Evolutionary conservation across 805 yeast species (phyloP).

Genomic region (Candida tammaniensis): DNA sequence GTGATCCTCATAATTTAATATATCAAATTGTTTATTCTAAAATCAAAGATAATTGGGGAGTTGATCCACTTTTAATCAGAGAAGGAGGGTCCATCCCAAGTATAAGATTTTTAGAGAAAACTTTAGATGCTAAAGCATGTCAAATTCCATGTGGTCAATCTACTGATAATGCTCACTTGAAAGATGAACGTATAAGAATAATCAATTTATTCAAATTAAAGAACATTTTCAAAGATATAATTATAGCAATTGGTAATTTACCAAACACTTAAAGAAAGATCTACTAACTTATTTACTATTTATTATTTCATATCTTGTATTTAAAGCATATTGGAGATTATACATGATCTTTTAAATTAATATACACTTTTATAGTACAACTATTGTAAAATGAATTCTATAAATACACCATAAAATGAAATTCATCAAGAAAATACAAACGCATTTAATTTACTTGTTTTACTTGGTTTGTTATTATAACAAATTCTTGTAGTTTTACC

Average conservation of each 20-base stretch:
- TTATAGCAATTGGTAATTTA: slow-evolving; percentile 28
- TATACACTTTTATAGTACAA: no score
- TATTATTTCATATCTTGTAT: no score
- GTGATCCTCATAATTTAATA: slow-evolving; percentile 74
- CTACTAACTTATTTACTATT: no score
- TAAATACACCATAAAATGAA: neutral
- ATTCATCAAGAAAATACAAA: slow-evolving; percentile 8
- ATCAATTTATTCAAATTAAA: slow-evolving; percentile 74
- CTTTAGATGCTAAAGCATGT: slow-evolving; percentile 83
- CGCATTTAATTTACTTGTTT: slow-evolving; percentile 11
- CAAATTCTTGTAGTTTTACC: slow-evolving; percentile 17
- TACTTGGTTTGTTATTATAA: slow-evolving; percentile 20
- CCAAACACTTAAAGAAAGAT: no score
- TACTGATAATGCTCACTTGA: slow-evolving; percentile 89
- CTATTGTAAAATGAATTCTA: no score
- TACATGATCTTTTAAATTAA: no score
- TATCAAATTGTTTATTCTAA: slow-evolving; percentile 66
- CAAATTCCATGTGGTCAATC: slow-evolving; percentile 97
- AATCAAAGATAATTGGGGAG: slow-evolving; percentile 67
- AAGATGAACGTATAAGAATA: slow-evolving; percentile 80
- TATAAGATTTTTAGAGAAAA: slow-evolving; percentile 77
- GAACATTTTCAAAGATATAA: slow-evolving; percentile 54
- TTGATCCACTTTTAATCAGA: slow-evolving; percentile 78
- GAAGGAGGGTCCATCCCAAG: slow-evolving; percentile 98
- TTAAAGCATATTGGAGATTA: no score